These are phyloP conservation scores for Penicillium sp. DNA, from an alignment of 2,329 filamentous ascomycete species.

Conservation along the genomic window DNA sequence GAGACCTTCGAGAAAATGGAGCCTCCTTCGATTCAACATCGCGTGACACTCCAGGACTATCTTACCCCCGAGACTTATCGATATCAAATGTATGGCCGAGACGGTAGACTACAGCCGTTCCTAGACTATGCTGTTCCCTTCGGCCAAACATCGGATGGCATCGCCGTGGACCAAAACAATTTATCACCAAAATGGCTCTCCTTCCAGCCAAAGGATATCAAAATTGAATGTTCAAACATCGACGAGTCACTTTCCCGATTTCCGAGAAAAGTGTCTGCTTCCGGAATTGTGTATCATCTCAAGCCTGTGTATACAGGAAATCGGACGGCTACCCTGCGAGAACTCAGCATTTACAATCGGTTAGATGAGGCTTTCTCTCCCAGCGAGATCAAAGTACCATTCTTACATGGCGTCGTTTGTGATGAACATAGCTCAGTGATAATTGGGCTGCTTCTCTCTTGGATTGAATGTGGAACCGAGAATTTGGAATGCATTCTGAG, in stretches of 20 bases:
- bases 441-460: slow-evolving; percentile 2
- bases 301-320: neutral
- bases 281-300: neutral
- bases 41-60: neutral
- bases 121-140: neutral
- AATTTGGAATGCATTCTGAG: slow-evolving; percentile 1
- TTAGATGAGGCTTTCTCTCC: neutral
- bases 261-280: slow-evolving; percentile 1
- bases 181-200: slow-evolving; percentile 1
- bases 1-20: slow-evolving; percentile 1
- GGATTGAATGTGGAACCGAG: slow-evolving; percentile 1
- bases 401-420: neutral
- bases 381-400: neutral
- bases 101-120: neutral
- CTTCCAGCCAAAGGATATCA: neutral
- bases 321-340: neutral
- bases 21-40: neutral
- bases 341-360: neutral
- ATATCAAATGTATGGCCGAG: slow-evolving; percentile 1
- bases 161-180: neutral
- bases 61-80: slow-evolving; percentile 1
- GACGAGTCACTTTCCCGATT: slow-evolving; percentile 1
- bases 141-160: neutral
- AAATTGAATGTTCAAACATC: neutral
- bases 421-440: neutral